phyloP scores from a whole-genome alignment of 129 eudicot genomes.

The Saposhnikovia divaricata region DNA sequence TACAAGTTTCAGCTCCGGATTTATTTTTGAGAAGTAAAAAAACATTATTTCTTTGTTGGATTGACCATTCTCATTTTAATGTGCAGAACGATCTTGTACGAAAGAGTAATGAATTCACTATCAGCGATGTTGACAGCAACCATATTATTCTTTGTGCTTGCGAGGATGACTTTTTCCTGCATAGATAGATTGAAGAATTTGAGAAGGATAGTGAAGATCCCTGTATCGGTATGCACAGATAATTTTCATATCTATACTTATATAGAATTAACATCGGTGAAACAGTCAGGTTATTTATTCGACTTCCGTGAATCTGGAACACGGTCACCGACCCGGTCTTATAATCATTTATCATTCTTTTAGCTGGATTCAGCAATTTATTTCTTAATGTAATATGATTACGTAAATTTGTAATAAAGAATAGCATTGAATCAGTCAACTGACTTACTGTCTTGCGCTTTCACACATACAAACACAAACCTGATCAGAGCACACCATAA shows the following conservation, averaged over 20 bases:
- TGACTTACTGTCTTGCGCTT: not conserved
- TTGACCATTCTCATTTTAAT: conserved; percentile 8
- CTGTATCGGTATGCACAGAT: conserved; percentile 24
- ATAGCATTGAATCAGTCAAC: not conserved
- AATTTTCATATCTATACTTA: not conserved
- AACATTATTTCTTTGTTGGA: not conserved
- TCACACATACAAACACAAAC: not conserved
- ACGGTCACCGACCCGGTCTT: conserved; percentile 10
- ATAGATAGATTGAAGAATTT: not conserved
- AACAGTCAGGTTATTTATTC: conserved; percentile 24
- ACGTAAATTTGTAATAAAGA: conserved; percentile 23
- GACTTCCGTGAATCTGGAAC: conserved; percentile 20
- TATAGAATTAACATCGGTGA: conserved; percentile 20
- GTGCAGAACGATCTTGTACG: conserved; percentile 72
- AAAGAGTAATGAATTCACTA: conserved; percentile 36
- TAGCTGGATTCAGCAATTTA: conserved; percentile 24
- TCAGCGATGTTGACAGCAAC: not conserved
- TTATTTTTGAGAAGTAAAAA: not conserved
- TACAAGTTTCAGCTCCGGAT: not conserved
- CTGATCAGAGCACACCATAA: not conserved
- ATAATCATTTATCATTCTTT: conserved; percentile 28
- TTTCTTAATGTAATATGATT: conserved; percentile 23
- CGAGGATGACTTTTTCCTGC: conserved; percentile 14
- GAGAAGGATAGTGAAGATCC: conserved; percentile 18
- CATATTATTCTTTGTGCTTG: not conserved